Evolutionary conservation across 31 red algal genomes (phyloP).

Genomic region (Endocladia muricata): DNA sequence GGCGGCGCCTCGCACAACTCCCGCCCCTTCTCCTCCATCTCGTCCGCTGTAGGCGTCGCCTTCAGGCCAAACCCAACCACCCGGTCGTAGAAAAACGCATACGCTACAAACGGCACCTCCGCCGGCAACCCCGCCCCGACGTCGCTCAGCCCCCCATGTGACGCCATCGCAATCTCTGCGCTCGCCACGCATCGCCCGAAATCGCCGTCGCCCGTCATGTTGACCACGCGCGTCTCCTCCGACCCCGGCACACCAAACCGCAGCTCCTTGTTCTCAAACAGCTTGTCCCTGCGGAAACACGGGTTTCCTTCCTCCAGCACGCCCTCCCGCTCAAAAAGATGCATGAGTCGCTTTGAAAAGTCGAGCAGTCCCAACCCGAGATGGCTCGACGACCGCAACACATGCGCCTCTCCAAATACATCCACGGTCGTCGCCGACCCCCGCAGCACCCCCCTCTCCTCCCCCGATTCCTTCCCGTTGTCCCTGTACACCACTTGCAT

Average conservation of each 20-base stretch:
- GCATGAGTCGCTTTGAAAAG: conserved; percentile 37
- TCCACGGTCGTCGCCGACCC: conserved; percentile 17
- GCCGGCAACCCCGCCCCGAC: conserved; percentile 10
- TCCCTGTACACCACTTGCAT: conserved; percentile 64
- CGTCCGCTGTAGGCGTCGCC: conserved; percentile 23
- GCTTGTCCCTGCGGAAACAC: conserved; percentile 57
- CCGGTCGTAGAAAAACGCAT: conserved; percentile 85
- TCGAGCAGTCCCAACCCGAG: conserved; percentile 59
- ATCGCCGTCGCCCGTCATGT: conserved; percentile 62
- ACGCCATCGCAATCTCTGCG: conserved; percentile 53
- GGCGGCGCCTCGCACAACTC: conserved; percentile 39
- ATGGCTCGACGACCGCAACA: conserved; percentile 33
- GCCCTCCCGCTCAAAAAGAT: conserved; percentile 61
- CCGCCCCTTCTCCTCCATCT: conserved; percentile 51
- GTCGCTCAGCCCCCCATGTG: background rate
- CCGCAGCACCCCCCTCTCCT: background rate
- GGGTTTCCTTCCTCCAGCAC: conserved; percentile 75
- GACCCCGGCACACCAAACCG: conserved; percentile 17
- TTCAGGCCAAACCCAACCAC: conserved; percentile 61
- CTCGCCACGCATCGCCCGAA: conserved; percentile 71
- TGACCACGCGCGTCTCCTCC: conserved; percentile 31
- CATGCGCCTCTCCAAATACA: conserved; percentile 34
- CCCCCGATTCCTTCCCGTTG: background rate
- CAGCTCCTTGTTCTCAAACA: conserved; percentile 31
- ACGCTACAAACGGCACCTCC: conserved; percentile 49